Percentiles rank a stretch among this genome's conserved stretches.
phyloP scores from a whole-genome alignment of 176 grass and related monocot genomes.

The Avena insularis region DNA sequence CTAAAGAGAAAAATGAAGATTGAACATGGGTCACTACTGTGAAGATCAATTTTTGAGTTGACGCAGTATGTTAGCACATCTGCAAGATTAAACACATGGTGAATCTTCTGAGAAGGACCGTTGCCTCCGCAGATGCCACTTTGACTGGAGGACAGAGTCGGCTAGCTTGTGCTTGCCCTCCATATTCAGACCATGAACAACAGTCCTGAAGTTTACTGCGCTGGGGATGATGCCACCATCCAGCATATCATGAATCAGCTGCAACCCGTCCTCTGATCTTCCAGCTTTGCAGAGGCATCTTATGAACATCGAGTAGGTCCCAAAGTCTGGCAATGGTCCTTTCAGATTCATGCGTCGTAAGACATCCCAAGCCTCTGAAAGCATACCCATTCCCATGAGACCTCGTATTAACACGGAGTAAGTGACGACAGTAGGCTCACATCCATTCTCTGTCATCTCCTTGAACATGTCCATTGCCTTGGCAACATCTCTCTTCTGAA shows the following conservation, averaged over 20 bases:
- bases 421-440: constrained; percentile 69
- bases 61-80: neutral
- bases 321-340: constrained; percentile 81
- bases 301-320: constrained; percentile 89
- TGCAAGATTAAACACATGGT: neutral
- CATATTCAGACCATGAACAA: constrained; percentile 80
- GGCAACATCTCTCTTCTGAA: constrained; percentile 63
- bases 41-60: neutral
- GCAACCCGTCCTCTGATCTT: constrained; percentile 67
- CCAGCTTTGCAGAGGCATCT: constrained; percentile 72
- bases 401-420: constrained; percentile 78
- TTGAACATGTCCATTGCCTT: constrained; percentile 68
- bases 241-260: constrained; percentile 69
- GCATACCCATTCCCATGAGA: constrained; percentile 73
- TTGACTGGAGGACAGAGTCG: constrained; percentile 59
- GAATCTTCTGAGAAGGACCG: constrained; percentile 48
- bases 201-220: constrained; percentile 68
- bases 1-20: neutral
- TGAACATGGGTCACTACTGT: neutral
- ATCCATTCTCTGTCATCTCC: constrained; percentile 68
- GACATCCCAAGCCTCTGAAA: constrained; percentile 75
- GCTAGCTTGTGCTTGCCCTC: constrained; percentile 78
- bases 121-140: constrained; percentile 70
- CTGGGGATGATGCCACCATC: constrained; percentile 74
- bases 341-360: constrained; percentile 76